These are phyloP conservation scores for Clonostachys byssicola DNA, from an alignment of 2,329 filamentous ascomycete genomes.

Conservation along the genomic window DNA sequence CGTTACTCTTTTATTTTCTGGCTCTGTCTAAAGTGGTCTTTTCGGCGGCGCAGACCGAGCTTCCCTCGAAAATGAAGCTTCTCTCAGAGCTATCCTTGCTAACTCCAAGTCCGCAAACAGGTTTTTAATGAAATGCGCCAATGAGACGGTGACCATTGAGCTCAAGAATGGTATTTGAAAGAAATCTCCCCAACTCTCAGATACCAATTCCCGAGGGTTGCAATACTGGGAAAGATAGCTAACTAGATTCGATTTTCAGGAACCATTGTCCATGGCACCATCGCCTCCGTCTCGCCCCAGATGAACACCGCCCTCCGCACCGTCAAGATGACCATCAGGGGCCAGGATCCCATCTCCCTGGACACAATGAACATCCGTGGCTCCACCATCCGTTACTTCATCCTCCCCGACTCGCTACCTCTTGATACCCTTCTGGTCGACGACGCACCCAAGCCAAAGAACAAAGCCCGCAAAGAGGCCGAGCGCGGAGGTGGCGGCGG, in stretches of 20 bases:
- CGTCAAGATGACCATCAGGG: slow-evolving; percentile 92
- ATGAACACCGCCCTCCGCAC: slow-evolving; percentile 97
- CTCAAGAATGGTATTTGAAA: slow-evolving; percentile 81
- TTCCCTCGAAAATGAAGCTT: slow-evolving; percentile 10
- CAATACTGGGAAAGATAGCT: no score
- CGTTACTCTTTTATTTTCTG: slow-evolving; percentile 19
- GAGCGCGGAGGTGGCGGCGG: slow-evolving; percentile 50
- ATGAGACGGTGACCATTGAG: slow-evolving; percentile 97
- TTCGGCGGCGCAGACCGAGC: slow-evolving; percentile 8
- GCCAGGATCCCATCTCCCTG: slow-evolving; percentile 80
- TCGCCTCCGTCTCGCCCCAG: slow-evolving; percentile 92
- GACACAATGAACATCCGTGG: slow-evolving; percentile 97
- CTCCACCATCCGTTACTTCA: slow-evolving; percentile 93
- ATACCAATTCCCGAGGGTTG: neutral
- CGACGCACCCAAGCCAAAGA: slow-evolving; percentile 97
- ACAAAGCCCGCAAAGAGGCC: slow-evolving; percentile 95
- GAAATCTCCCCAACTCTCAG: neutral
- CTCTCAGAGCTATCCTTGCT: slow-evolving; percentile 20
- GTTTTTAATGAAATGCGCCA: slow-evolving; percentile 99
- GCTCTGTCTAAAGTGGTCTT: neutral
- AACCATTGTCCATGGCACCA: slow-evolving; percentile 94
- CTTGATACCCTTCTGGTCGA: slow-evolving; percentile 95
- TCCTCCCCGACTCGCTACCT: slow-evolving; percentile 91
- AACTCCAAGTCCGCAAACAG: slow-evolving; percentile 39
- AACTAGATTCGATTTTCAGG: slow-evolving; percentile 43